Base-by-base conservation (phyloP, 2,329 filamentous ascomycete genomes). In the Fusarium albosuccineum region DNA sequence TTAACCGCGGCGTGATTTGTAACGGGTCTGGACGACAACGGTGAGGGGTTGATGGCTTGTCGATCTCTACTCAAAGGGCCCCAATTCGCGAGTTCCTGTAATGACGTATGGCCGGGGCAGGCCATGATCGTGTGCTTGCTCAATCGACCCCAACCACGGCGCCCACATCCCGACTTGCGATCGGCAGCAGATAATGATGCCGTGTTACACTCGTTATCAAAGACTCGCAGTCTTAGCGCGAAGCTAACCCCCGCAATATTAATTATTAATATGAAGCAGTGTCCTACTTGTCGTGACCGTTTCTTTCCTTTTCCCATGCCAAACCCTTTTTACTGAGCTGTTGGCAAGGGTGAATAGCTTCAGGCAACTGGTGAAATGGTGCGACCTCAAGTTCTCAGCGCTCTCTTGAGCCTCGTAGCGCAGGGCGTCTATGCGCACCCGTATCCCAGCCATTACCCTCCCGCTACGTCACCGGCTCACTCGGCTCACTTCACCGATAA, bases 401-500 rank as follows among this genome's bases (percentile, higher is more conserved):
- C 63, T 64, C 50, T 69, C 0, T 10, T 67, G 34, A 70, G 67
- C 60, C 1, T 68, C 0, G 9, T 64, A 11, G n/a, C 41, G 0
- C 59, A 53, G 9, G 5, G 29, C 2, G 41, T 11, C 4, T 5
- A 57, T 2, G 56, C 63, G 3, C 56, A 70, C 2, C 66, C 67
- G 4, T 61, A 34, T 37, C 41, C 57, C 1, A 26, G 33, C 16
- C n/a, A 44, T 6, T 70, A 70, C 4, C 66, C 66, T 30, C 66
- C 67, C 10, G 48, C 22, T 8, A 41, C 55, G 5, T 50, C 62
- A 2, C 67, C 67, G 6, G 5, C 46, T 1, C 30, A 62, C 9
- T 46, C 61, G 4, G 34, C 57, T 0, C 51, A 57, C 29, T 67
- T 41, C 17, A 63, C 54, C 3, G 46, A 70, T 11, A 77, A 74